Evolutionary conservation across 2,329 filamentous ascomycete species (phyloP).

Genomic region (Sclerotiophoma versabilis): DNA sequence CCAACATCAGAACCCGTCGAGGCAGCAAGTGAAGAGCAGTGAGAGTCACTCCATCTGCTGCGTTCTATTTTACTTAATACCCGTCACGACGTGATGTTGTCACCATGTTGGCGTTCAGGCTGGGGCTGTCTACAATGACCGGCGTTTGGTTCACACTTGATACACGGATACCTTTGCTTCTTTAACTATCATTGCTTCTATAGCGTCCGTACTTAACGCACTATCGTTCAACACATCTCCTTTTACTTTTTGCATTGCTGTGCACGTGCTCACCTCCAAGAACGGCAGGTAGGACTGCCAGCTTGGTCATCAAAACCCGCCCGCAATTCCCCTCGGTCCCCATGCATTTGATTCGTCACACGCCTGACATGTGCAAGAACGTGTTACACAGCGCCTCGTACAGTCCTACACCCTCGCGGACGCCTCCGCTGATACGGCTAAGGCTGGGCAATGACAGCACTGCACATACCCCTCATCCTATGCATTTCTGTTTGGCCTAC

Average conservation of each 20-base stretch:
- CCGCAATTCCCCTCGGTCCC: not conserved
- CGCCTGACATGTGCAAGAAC: too few species aligned
- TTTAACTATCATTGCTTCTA: not conserved
- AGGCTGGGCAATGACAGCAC: too few species aligned
- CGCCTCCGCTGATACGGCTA: too few species aligned
- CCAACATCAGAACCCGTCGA: not conserved
- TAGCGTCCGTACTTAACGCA: not conserved
- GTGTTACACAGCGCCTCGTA: not conserved
- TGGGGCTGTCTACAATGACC: not conserved
- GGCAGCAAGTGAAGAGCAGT: not conserved
- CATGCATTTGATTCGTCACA: not conserved
- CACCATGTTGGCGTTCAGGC: conserved; percentile 2
- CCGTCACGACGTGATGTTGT: conserved; percentile 6
- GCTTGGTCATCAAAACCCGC: not conserved
- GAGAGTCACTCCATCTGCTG: not conserved
- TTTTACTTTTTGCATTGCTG: not conserved
- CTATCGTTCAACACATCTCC: not conserved
- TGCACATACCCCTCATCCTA: too few species aligned
- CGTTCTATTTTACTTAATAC: conserved; percentile 7
- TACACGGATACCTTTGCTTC: conserved; percentile 6
- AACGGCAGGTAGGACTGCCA: not conserved
- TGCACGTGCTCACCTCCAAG: not conserved
- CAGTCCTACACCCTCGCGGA: not conserved
- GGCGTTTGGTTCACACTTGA: conserved; percentile 2
- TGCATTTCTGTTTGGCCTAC: too few species aligned